Evolutionary conservation across 2,329 filamentous ascomycete genomes (phyloP), one percentile per base, ranked within the genome.

Genomic region (Phaeophleospora eucalypticola): DNA sequence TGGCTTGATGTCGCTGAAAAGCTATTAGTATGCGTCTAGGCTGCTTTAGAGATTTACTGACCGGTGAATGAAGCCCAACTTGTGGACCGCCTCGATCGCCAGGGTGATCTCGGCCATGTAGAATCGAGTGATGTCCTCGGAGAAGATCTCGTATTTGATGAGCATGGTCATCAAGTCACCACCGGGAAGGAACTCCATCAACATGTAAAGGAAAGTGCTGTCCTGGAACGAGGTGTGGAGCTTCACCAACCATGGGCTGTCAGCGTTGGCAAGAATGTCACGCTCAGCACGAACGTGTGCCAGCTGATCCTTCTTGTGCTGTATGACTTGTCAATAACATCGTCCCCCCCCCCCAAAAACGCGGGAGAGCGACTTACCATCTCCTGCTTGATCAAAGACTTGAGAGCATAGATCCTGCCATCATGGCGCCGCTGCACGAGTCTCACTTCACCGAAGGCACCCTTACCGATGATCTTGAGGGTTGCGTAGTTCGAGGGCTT

Each of bases 111-210:
- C 91, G 18, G 93, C 93, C 81, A 98, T 98, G 71, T 98, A 98
- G 71, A 98, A 98, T 15, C 93, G 83, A 21, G 93, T 98, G 58
- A 98, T 97, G 59, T 98, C 93, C 68, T 97, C 91, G 0, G 89
- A 95, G 69, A 98, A 98, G 68, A 98, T 96, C 68, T 98, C 93
- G 65, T 98, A 98, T 78, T 97, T 98, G 75, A 98, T 98, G 59
- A 98, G 78, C 93, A 98, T 98, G 3, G 93, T 98, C 93, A 98
- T 98, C 68, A 98, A 71, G 73, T 98, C 93, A 69, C 93, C 93
- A 69, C 93, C 93, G 6, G 93, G 93, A 68, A 98, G 79, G 71
- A 97, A 98, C 71, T 98, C 93, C 93, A 98, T 98, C 52, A 98
- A 78, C 84, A 98, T 93, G 75, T 98, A 98, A 29, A 98, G 76